Percentiles rank a stretch among this genome's conserved stretches.
Conservation (phyloP, 106 monocot genomes). For the Alisma plantagoaquatica region DNA sequence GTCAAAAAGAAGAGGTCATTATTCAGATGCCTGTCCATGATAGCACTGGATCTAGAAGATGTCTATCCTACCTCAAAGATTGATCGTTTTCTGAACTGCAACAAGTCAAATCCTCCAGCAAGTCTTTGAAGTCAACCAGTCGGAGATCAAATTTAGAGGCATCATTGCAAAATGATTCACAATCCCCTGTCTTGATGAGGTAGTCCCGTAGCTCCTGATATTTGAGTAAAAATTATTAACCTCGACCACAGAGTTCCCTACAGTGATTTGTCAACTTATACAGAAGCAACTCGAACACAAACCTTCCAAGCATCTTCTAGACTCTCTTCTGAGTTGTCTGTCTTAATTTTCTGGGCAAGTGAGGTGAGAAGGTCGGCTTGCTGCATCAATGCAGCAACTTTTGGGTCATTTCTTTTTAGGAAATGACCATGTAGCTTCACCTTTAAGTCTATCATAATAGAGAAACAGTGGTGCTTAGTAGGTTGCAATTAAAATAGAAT, state of each 20-base stretch:
- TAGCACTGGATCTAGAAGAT: no score
- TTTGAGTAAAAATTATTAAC: no score
- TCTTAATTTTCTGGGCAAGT: constrained; percentile 60
- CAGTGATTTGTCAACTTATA: no score
- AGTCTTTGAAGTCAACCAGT: constrained; percentile 48
- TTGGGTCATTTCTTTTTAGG: constrained; percentile 68
- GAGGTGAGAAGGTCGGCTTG: constrained; percentile 75
- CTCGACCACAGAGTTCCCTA: no score
- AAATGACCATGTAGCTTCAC: constrained; percentile 25
- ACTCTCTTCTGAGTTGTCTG: constrained; percentile 39
- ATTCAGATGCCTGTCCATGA: no score
- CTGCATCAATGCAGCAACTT: constrained; percentile 55
- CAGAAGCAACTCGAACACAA: no score
- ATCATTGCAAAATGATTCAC: constrained; percentile 11
- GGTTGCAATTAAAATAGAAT: no score
- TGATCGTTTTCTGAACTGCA: constrained; percentile 22
- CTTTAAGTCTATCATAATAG: constrained; percentile 19
- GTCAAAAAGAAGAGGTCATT: no score
- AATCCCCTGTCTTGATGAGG: constrained; percentile 36
- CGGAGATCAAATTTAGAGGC: constrained; percentile 32
- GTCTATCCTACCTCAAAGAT: constrained; percentile 21
- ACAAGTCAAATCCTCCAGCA: constrained; percentile 45
- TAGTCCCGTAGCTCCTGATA: constrained; percentile 73
- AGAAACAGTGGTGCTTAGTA: background rate
- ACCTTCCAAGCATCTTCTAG: constrained; percentile 95